phyloP scores from a whole-genome alignment of 2,329 filamentous ascomycete genomes.

The Arthrobotrys conoides region DNA sequence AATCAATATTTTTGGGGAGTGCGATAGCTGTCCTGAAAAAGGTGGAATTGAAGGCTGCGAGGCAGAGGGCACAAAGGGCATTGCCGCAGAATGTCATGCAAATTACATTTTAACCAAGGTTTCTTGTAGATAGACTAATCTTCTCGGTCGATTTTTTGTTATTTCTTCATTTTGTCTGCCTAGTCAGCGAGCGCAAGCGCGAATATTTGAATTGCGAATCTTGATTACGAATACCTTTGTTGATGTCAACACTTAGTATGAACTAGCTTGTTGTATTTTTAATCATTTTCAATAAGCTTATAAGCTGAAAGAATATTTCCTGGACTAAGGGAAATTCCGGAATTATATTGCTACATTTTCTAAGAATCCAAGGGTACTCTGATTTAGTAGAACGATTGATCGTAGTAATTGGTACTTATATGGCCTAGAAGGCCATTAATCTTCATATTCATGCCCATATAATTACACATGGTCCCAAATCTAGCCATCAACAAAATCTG shows the following conservation, averaged over 20 bases:
- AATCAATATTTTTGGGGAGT: conserved; percentile 32
- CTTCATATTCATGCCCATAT: background rate
- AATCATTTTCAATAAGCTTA: too few species aligned
- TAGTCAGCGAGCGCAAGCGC: conserved; percentile 10
- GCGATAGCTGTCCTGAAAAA: conserved; percentile 39
- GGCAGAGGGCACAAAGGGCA: background rate
- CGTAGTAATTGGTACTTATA: background rate
- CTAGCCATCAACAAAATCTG: background rate
- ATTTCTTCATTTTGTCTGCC: background rate
- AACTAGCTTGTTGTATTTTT: conserved; percentile 13
- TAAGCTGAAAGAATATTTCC: too few species aligned
- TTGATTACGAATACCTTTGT: conserved; percentile 21
- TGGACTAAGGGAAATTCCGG: too few species aligned
- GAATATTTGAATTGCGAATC: conserved; percentile 23
- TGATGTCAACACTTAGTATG: background rate
- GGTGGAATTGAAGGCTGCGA: conserved; percentile 28
- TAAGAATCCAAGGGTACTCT: too few species aligned
- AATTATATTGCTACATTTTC: too few species aligned
- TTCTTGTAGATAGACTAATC: background rate
- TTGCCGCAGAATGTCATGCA: conserved; percentile 24
- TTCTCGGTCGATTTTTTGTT: background rate
- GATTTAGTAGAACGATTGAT: background rate
- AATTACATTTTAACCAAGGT: conserved; percentile 8
- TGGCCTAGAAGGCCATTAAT: background rate
- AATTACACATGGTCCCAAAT: background rate